Conservation (phyloP, 2,329 filamentous ascomycete species). For the Hypoxylon sp. region DNA sequence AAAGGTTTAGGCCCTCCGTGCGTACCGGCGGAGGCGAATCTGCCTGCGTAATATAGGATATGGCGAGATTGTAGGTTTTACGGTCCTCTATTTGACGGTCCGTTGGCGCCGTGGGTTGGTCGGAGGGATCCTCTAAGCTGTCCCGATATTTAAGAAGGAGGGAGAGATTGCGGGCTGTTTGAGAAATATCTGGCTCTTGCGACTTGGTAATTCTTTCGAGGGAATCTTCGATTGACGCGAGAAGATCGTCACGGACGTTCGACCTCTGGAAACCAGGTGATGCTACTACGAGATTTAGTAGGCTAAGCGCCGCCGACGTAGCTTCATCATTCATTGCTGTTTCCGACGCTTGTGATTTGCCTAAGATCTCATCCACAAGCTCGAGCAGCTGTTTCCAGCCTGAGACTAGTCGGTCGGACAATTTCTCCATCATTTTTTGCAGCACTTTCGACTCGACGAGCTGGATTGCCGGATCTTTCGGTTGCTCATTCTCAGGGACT, state of each 20-base stretch:
- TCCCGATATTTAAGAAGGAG: constrained; percentile 71
- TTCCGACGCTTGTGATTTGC: constrained; percentile 59
- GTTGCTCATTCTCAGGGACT: constrained; percentile 53
- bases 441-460: constrained; percentile 74
- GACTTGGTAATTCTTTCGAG: constrained; percentile 62
- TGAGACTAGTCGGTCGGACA: constrained; percentile 74
- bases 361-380: constrained; percentile 73
- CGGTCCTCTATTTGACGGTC: constrained; percentile 71
- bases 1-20: constrained; percentile 73
- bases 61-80: constrained; percentile 73
- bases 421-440: constrained; percentile 74
- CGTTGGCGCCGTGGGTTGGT: constrained; percentile 58
- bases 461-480: constrained; percentile 61
- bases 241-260: constrained; percentile 59
- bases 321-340: constrained; percentile 62
- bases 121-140: constrained; percentile 64
- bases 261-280: constrained; percentile 69
- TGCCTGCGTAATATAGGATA: constrained; percentile 73
- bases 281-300: constrained; percentile 73
- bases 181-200: constrained; percentile 60
- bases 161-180: constrained; percentile 70
- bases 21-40: constrained; percentile 78
- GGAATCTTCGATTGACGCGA: constrained; percentile 65
- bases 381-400: constrained; percentile 76
- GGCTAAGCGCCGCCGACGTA: constrained; percentile 69